Percentiles rank a stretch among this genome's conserved stretches.
Conservation (phyloP, 257 asterid genomes). For the Gentiana straminea region DNA sequence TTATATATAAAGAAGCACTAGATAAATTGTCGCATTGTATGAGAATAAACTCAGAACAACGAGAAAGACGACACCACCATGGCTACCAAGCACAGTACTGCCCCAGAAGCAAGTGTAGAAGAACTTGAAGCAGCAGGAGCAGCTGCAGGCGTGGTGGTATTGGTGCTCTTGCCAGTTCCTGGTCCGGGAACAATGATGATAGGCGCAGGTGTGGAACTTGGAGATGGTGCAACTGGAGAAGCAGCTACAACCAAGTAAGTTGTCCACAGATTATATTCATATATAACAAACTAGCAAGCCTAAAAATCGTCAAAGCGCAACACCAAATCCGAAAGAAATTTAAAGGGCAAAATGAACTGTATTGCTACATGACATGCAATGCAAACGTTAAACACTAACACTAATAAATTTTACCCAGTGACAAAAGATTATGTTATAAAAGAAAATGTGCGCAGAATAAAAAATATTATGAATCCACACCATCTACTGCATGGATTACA, state of each 20-base stretch:
- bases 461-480: no score
- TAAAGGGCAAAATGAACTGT: background rate
- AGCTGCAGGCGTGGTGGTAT: conserved; percentile 32
- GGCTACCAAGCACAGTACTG: conserved; percentile 14
- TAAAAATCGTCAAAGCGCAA: background rate
- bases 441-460: no score
- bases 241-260: conserved; percentile 23
- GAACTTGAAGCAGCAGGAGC: conserved; percentile 34
- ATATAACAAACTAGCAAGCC: no score
- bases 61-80: conserved; percentile 12
- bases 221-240: conserved; percentile 42
- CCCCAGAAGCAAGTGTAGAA: conserved; percentile 15
- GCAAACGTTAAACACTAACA: no score
- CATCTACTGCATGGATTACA: background rate
- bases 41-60: conserved; percentile 25
- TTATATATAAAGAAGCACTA: conserved; percentile 3
- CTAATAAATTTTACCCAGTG: no score
- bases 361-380: background rate
- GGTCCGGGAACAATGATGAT: conserved; percentile 12
- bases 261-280: no score
- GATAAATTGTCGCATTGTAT: no score
- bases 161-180: background rate
- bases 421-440: background rate
- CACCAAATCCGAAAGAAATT: background rate
- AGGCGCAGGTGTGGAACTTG: conserved; percentile 26